Conservation (phyloP, 2,329 filamentous ascomycete species). For the Fusarium bactridioides region DNA sequence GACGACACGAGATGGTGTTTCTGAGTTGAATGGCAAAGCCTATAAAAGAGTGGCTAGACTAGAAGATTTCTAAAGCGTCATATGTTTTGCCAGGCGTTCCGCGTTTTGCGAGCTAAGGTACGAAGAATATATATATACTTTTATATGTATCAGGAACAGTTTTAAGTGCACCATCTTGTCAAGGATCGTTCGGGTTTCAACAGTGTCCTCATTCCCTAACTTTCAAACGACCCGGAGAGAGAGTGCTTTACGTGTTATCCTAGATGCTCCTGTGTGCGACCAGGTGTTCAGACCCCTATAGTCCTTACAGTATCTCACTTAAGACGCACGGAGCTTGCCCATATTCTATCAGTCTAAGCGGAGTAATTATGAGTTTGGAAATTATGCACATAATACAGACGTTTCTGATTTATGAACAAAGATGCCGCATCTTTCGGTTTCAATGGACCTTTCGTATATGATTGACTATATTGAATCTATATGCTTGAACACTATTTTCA, state of each 20-base stretch:
- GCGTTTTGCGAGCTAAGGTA: background rate
- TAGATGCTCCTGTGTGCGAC: background rate
- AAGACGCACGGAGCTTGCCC: background rate
- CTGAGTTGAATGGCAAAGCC: background rate
- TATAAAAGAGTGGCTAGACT: conserved; percentile 21
- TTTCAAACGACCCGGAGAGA: background rate
- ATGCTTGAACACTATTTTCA: background rate
- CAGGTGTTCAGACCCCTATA: background rate
- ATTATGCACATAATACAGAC: background rate
- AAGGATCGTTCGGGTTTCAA: background rate
- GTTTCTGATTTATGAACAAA: background rate
- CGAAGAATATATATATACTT: conserved; percentile 12
- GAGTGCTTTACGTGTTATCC: background rate
- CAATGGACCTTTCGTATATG: background rate
- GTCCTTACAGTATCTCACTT: background rate
- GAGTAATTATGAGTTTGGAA: background rate
- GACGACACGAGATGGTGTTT: background rate
- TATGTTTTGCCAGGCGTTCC: conserved; percentile 27
- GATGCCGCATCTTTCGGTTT: background rate
- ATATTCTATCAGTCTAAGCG: background rate
- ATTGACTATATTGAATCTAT: background rate
- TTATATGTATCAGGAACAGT: background rate
- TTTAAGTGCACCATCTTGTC: background rate
- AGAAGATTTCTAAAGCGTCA: conserved; percentile 22
- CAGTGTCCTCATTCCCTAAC: background rate